Percentiles rank a stretch among this genome's conserved stretches.
phyloP scores from a whole-genome alignment of 2,329 filamentous ascomycete species.

The Elsinoe necatrix region DNA sequence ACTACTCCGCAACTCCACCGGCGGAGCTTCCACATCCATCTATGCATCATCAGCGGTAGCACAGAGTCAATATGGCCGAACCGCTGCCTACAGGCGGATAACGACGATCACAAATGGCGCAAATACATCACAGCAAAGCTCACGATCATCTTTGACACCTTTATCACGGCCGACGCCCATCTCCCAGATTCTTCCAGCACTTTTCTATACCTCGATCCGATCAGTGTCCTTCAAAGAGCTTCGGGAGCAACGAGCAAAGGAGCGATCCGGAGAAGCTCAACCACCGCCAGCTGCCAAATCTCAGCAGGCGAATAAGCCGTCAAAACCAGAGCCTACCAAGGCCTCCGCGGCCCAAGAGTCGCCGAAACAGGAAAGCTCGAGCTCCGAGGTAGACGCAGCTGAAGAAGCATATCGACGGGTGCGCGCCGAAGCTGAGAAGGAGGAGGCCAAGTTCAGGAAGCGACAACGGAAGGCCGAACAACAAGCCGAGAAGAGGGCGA shows the following conservation, averaged over 20 bases:
- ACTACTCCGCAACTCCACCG: constrained; percentile 8
- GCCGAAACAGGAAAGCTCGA: constrained; percentile 21
- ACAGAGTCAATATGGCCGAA: constrained; percentile 36
- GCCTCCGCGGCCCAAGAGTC: constrained; percentile 28
- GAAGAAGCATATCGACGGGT: constrained; percentile 30
- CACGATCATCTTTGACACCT: background rate
- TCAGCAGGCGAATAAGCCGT: constrained; percentile 33
- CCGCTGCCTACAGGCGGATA: constrained; percentile 43
- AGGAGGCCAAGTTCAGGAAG: constrained; percentile 33
- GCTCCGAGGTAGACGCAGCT: constrained; percentile 25
- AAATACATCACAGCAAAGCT: background rate
- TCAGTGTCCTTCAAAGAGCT: constrained; percentile 37
- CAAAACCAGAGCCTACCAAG: constrained; percentile 30
- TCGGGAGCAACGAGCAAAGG: constrained; percentile 29
- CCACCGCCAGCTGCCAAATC: constrained; percentile 30
- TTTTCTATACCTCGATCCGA: constrained; percentile 36
- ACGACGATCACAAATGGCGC: constrained; percentile 19
- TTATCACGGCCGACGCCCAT: constrained; percentile 26
- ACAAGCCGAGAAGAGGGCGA: constrained; percentile 36
- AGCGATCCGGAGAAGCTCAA: constrained; percentile 25
- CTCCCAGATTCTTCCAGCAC: constrained; percentile 36
- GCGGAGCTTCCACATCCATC: constrained; percentile 2
- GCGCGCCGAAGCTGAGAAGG: constrained; percentile 33
- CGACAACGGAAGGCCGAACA: constrained; percentile 35
- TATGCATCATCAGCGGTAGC: constrained; percentile 27